phyloP scores from a whole-genome alignment of 2,329 filamentous ascomycete species.

The Trichoderma harzianum region DNA sequence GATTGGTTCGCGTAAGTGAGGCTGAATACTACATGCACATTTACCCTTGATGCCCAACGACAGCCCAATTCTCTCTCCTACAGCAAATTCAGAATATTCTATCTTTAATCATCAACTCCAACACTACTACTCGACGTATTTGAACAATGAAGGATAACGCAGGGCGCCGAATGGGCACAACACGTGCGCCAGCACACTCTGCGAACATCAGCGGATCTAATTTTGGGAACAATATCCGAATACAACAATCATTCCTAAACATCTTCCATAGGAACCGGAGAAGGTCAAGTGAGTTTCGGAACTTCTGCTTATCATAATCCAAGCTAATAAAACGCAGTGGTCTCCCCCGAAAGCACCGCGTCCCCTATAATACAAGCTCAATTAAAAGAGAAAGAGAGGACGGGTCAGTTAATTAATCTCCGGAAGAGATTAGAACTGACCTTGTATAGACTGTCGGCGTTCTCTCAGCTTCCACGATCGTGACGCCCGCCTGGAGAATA shows the following conservation, averaged over 20 bases:
- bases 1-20: not conserved
- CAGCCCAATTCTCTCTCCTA: not conserved
- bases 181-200: not conserved
- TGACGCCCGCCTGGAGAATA: not conserved
- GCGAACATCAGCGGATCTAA: not conserved
- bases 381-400: not conserved
- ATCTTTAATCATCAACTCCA: not conserved
- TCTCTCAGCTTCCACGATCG: not conserved
- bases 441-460: not conserved
- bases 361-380: not conserved
- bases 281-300: not conserved
- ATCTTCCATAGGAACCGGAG: not conserved
- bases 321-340: not conserved
- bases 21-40: not conserved
- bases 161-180: not conserved
- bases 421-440: not conserved
- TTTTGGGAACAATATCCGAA: not conserved
- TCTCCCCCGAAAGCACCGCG: not conserved
- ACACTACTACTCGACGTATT: not conserved
- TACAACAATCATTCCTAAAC: not conserved
- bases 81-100: accelerated
- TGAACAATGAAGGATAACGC: not conserved
- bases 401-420: not conserved
- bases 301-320: not conserved
- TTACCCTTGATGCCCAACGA: not conserved